Percentiles rank a stretch among this genome's conserved stretches.
Conservation (phyloP, 148 eudicot genomes). For the Rhododendron ovatum region DNA sequence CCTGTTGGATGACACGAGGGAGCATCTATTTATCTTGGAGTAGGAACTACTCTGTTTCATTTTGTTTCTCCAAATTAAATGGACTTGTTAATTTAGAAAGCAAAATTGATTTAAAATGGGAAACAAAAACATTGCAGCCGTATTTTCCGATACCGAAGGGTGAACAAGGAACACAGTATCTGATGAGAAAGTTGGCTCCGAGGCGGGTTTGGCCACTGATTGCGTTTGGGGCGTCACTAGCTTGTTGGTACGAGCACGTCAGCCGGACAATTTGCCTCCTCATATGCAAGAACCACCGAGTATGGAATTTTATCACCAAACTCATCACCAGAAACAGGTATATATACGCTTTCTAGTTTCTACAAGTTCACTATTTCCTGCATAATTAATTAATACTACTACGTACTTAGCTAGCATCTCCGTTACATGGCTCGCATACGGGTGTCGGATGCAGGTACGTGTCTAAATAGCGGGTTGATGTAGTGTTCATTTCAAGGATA, state of each 20-base stretch:
- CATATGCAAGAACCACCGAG: conserved; percentile 71
- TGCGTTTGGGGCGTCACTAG: conserved; percentile 72
- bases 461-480: too few species aligned
- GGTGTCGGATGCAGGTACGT: too few species aligned
- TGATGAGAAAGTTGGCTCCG: conserved; percentile 75
- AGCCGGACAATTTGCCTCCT: conserved; percentile 68
- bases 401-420: too few species aligned
- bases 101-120: background rate
- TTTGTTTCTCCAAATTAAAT: background rate
- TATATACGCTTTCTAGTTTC: background rate
- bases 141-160: conserved; percentile 84
- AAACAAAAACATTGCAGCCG: conserved; percentile 44
- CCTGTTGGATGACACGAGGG: background rate
- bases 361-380: background rate
- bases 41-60: background rate
- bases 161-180: conserved; percentile 66
- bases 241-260: conserved; percentile 93
- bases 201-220: conserved; percentile 79
- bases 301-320: conserved; percentile 76
- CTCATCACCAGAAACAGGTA: conserved; percentile 82
- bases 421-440: too few species aligned
- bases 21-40: too few species aligned
- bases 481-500: too few species aligned
- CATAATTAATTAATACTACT: too few species aligned
- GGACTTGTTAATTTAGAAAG: background rate